These are phyloP conservation scores for Chrysanthemum lavandulifolium DNA, from an alignment of 129 eudicot genomes.

Conservation along the genomic window DNA sequence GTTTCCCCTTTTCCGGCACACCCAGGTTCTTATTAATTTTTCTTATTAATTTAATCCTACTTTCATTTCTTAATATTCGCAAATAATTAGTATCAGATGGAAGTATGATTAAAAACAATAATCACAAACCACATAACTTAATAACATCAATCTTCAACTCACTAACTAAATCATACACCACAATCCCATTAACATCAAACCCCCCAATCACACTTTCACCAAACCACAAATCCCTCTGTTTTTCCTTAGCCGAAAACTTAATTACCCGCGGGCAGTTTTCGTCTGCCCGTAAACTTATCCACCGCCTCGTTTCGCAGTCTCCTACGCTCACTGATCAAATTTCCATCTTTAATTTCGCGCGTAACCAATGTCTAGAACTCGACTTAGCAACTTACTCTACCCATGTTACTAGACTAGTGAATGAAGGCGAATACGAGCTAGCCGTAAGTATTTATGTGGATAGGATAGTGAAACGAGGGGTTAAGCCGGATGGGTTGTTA, in stretches of 20 bases:
- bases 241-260: constrained; percentile 45
- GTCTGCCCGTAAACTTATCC: constrained; percentile 49
- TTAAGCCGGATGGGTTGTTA: constrained; percentile 23
- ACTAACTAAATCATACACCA: constrained; percentile 17
- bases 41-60: not conserved
- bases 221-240: constrained; percentile 43
- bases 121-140: constrained; percentile 6
- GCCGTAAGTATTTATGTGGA: constrained; percentile 48
- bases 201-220: no score
- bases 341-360: constrained; percentile 44
- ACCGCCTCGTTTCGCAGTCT: constrained; percentile 40
- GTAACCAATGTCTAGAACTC: constrained; percentile 37
- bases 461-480: constrained; percentile 37
- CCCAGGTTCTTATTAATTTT: not conserved
- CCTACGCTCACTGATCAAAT: constrained; percentile 36
- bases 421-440: constrained; percentile 39
- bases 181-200: constrained; percentile 29
- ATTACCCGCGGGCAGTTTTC: constrained; percentile 39
- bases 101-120: constrained; percentile 28
- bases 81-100: constrained; percentile 6
- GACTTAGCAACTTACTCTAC: constrained; percentile 35
- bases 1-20: constrained; percentile 13
- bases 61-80: not conserved
- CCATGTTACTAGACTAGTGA: constrained; percentile 41
- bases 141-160: constrained; percentile 13